Evolutionary conservation across 176 grass and related monocot species (phyloP).

Genomic region (Cocos nucifera): DNA sequence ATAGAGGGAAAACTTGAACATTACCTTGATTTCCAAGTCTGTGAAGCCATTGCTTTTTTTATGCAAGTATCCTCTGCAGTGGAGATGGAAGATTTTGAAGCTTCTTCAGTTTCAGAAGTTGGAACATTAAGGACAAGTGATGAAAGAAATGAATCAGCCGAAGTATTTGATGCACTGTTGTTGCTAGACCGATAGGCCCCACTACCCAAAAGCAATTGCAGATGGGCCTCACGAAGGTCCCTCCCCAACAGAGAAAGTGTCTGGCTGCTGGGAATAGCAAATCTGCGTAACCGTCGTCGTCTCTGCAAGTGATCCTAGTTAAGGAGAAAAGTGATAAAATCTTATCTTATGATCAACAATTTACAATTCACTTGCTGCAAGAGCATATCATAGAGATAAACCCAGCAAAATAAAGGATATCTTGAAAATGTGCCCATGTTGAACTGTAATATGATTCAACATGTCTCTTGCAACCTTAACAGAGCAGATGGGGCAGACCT

Average conservation of each 20-base stretch:
- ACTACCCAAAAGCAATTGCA: constrained; percentile 75
- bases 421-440: constrained; percentile 91
- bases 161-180: constrained; percentile 49
- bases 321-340: constrained; percentile 10
- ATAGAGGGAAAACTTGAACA: not conserved
- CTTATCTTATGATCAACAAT: not conserved
- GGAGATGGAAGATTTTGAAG: constrained; percentile 55
- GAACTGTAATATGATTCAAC: constrained; percentile 79
- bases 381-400: no score
- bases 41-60: constrained; percentile 32
- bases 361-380: no score
- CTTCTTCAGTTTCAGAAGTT: constrained; percentile 51
- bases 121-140: constrained; percentile 71
- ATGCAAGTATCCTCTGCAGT: constrained; percentile 27
- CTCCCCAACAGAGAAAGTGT: constrained; percentile 65
- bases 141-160: constrained; percentile 82
- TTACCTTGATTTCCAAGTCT: constrained; percentile 57
- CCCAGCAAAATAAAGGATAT: constrained; percentile 21
- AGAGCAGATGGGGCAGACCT: constrained; percentile 86
- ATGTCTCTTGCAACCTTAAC: constrained; percentile 90
- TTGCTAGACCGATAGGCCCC: constrained; percentile 47
- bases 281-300: constrained; percentile 61
- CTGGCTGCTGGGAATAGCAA: constrained; percentile 66
- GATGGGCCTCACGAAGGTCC: constrained; percentile 79
- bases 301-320: constrained; percentile 43